Conservation (phyloP, 2,329 filamentous ascomycete species). For the Domatiomyces globalis region DNA sequence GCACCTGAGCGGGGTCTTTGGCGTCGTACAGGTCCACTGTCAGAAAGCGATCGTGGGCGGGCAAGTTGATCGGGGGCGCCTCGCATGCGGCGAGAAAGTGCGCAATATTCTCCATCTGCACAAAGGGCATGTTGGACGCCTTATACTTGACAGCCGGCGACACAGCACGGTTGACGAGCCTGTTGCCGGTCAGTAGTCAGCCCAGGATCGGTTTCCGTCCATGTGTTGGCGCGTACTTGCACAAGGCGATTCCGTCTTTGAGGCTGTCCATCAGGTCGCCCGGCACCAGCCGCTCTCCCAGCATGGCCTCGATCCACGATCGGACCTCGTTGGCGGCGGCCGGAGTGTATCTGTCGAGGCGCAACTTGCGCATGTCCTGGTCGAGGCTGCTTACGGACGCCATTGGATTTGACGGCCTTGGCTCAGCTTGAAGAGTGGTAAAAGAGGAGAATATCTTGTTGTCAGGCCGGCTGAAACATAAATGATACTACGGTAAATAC, state of each 20-base stretch:
- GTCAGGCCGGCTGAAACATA: not conserved
- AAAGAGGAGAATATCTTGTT: not conserved
- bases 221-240: slow-evolving; percentile 51
- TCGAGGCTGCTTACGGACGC: slow-evolving; percentile 87
- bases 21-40: slow-evolving; percentile 92
- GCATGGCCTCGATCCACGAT: slow-evolving; percentile 67
- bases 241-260: slow-evolving; percentile 82
- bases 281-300: slow-evolving; percentile 58
- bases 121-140: slow-evolving; percentile 86
- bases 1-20: slow-evolving; percentile 89
- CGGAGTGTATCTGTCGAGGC: slow-evolving; percentile 84
- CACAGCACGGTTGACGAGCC: slow-evolving; percentile 69
- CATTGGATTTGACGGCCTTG: slow-evolving; percentile 40
- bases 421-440: not conserved
- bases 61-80: slow-evolving; percentile 67
- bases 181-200: slow-evolving; percentile 27
- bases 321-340: slow-evolving; percentile 74
- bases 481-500: not conserved
- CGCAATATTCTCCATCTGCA: slow-evolving; percentile 99
- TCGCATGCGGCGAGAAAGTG: slow-evolving; percentile 87
- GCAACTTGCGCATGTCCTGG: slow-evolving; percentile 86
- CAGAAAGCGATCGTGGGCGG: slow-evolving; percentile 87
- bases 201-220: not conserved
- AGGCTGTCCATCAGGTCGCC: slow-evolving; percentile 71
- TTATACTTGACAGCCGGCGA: slow-evolving; percentile 79